Evolutionary conservation across 2,329 filamentous ascomycete species (phyloP).

Genomic region (Ploettnerulaceae sp.): DNA sequence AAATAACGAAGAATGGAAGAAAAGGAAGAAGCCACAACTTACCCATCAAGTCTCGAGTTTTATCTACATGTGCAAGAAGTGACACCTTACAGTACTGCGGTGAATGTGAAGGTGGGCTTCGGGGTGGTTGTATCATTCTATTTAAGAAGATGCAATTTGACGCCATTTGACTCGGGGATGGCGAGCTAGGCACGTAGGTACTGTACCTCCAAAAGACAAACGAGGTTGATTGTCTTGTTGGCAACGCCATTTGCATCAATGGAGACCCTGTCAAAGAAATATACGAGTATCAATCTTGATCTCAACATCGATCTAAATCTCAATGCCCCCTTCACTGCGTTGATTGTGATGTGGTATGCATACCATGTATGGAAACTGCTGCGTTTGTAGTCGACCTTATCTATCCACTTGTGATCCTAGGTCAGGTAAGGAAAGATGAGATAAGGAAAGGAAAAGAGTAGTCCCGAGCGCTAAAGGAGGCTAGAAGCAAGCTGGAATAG

Average conservation of each 20-base stretch:
- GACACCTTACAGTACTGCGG: background rate
- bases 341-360: too few species aligned
- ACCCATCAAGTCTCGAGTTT: constrained; percentile 7
- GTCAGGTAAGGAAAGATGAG: background rate
- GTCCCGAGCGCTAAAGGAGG: background rate
- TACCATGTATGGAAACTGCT: too few species aligned
- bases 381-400: too few species aligned
- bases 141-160: constrained; percentile 18
- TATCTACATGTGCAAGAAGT: constrained; percentile 5
- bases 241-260: constrained; percentile 4
- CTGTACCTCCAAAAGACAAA: background rate
- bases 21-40: too few species aligned
- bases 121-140: constrained; percentile 22
- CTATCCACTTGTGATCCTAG: constrained; percentile 1
- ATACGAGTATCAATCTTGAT: too few species aligned
- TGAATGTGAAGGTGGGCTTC: constrained; percentile 6
- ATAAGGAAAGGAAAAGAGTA: background rate
- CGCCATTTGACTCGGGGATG: constrained; percentile 16
- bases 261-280: constrained; percentile 8
- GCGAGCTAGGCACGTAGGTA: too few species aligned
- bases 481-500: background rate
- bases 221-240: background rate
- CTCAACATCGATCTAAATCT: too few species aligned
- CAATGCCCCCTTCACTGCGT: too few species aligned
- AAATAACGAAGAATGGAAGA: background rate